phyloP scores from a whole-genome alignment of 1,139 yeast species.

The Taiozyma sp. region DNA sequence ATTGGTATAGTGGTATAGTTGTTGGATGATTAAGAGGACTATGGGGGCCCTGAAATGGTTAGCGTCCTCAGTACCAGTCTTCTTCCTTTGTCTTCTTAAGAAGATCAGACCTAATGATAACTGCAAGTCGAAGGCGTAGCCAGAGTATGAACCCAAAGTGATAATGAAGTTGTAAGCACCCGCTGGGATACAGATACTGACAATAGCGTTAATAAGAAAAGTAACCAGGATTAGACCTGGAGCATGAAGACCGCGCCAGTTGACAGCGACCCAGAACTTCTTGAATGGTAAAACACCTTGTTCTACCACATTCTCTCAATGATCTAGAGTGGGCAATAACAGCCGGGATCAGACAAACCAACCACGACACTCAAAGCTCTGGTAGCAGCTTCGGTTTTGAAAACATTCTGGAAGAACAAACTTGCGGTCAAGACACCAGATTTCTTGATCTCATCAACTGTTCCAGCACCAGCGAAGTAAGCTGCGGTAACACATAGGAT shows the following conservation, averaged over 20 bases:
- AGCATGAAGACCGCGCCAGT: conserved; percentile 39
- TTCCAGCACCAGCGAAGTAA: conserved; percentile 34
- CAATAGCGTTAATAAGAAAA: conserved; percentile 35
- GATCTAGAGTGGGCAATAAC: conserved; percentile 38
- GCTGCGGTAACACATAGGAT: conserved; percentile 33
- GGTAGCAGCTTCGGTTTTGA: conserved; percentile 27
- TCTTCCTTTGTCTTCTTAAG: conserved; percentile 33
- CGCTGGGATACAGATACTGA: conserved; percentile 41
- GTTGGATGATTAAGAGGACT: conserved; percentile 28
- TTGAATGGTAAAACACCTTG: conserved; percentile 43
- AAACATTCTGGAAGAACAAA: conserved; percentile 32
- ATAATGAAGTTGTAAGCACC: conserved; percentile 43
- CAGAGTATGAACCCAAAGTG: conserved; percentile 30
- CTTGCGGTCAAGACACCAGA: conserved; percentile 34
- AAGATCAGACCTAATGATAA: conserved; percentile 34
- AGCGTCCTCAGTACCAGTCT: conserved; percentile 33
- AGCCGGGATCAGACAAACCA: conserved; percentile 38
- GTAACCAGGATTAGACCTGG: conserved; percentile 35
- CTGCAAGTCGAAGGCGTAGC: conserved; percentile 34
- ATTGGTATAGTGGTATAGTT: conserved; percentile 30
- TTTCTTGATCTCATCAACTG: conserved; percentile 29
- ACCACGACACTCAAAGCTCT: conserved; percentile 35
- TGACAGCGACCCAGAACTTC: conserved; percentile 36
- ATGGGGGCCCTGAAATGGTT: conserved; percentile 28
- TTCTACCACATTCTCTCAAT: conserved; percentile 42